Conservation (phyloP, 768 basidiomycete genomes). For the Leccinellum albellum region DNA sequence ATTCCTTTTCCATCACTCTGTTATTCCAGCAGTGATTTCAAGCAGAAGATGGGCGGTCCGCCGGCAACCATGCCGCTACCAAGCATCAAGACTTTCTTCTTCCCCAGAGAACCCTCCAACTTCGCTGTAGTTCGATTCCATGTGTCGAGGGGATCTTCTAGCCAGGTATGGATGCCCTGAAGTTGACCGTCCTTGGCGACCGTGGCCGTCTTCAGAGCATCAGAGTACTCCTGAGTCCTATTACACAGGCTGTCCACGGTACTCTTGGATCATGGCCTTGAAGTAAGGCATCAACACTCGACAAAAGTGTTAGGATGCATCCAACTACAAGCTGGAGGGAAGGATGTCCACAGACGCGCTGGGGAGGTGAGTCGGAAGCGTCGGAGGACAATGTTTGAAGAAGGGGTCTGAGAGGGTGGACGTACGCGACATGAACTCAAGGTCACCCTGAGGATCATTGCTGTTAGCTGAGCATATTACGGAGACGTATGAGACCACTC, state of each 20-base stretch:
- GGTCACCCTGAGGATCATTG: constrained; percentile 56
- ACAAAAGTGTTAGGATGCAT: constrained; percentile 79
- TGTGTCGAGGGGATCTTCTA: constrained; percentile 47
- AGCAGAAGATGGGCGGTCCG: no score
- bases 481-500: constrained; percentile 5
- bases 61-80: constrained; percentile 97
- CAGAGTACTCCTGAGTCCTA: constrained; percentile 28
- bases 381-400: constrained; percentile 47
- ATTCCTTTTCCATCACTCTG: no score
- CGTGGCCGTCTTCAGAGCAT: constrained; percentile 65
- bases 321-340: constrained; percentile 77
- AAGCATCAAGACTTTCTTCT: constrained; percentile 72
- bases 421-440: constrained; percentile 74
- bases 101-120: constrained; percentile 23
- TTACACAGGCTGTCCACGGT: constrained; percentile 29
- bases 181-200: constrained; percentile 62
- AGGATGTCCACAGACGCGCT: constrained; percentile 86
- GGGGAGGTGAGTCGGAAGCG: constrained; percentile 44
- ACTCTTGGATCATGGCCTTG: constrained; percentile 46
- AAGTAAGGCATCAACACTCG: constrained; percentile 65
- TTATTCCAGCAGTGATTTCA: no score
- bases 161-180: constrained; percentile 50
- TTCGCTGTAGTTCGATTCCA: constrained; percentile 31
- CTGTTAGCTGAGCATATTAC: neutral
- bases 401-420: constrained; percentile 79